Evolutionary conservation across 768 basidiomycete species (phyloP).

Genomic region (Wakefieldia striispora): DNA sequence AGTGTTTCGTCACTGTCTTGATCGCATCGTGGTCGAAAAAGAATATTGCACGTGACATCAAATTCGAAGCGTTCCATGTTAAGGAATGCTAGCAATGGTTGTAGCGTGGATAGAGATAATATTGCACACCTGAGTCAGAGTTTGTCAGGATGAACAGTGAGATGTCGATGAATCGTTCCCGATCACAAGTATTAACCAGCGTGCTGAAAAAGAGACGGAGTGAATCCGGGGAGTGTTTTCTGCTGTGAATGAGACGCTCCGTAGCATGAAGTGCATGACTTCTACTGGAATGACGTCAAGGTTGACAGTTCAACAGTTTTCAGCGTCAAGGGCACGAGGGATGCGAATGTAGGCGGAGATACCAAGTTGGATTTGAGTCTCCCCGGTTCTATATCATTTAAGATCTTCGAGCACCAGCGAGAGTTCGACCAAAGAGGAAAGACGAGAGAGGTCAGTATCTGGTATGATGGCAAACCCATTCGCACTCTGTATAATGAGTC

Average conservation of each 20-base stretch:
- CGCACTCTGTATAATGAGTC: not conserved
- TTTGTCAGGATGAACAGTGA: constrained; percentile 12
- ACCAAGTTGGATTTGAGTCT: constrained; percentile 10
- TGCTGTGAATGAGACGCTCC: constrained; percentile 14
- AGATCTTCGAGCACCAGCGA: constrained; percentile 12
- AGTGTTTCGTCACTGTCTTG: constrained; percentile 16
- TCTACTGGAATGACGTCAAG: constrained; percentile 22
- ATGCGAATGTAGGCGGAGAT: constrained; percentile 15
- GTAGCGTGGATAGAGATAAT: constrained; percentile 16
- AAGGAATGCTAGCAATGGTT: constrained; percentile 16
- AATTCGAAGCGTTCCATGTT: constrained; percentile 13
- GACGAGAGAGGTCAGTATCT: constrained; percentile 14
- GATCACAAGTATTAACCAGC: constrained; percentile 11
- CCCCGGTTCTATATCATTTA: constrained; percentile 15
- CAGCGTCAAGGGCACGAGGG: constrained; percentile 9
- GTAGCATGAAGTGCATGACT: constrained; percentile 14
- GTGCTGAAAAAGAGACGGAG: constrained; percentile 21
- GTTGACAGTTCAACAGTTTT: constrained; percentile 6
- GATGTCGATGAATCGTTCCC: constrained; percentile 2
- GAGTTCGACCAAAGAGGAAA: constrained; percentile 15
- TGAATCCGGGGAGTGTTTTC: constrained; percentile 7
- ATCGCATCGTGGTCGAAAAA: constrained; percentile 20
- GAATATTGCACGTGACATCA: constrained; percentile 18
- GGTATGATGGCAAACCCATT: too few species aligned
- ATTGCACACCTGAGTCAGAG: too few species aligned